Conservation (phyloP, 768 basidiomycete genomes). For the Punctularia strigosozonata region DNA sequence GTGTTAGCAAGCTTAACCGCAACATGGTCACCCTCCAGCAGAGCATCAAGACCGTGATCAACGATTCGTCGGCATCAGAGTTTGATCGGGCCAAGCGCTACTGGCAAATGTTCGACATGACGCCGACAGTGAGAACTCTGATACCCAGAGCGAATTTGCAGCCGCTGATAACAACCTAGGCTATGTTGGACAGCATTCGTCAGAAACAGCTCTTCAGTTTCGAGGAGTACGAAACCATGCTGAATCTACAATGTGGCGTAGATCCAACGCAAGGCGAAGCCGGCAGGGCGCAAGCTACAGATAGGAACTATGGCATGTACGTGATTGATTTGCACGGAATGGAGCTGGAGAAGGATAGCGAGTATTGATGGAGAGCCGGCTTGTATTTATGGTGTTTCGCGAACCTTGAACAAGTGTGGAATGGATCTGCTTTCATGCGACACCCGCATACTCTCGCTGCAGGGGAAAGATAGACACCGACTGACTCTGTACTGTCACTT, state of each 20-base stretch:
- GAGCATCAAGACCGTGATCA: conserved; percentile 66
- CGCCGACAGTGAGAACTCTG: conserved; percentile 51
- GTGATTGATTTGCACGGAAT: conserved; percentile 83
- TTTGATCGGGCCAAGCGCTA: conserved; percentile 72
- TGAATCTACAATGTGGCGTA: conserved; percentile 82
- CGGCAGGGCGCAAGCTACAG: conserved; percentile 37
- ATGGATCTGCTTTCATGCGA: no score
- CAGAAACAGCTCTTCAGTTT: conserved; percentile 60
- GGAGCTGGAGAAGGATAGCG: conserved; percentile 41
- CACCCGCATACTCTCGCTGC: no score
- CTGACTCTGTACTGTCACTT: background rate
- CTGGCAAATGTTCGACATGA: conserved; percentile 64
- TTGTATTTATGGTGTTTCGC: conserved; percentile 3
- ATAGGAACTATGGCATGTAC: conserved; percentile 77
- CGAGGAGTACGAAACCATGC: conserved; percentile 87
- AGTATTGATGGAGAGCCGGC: conserved; percentile 8
- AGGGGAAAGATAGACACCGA: no score
- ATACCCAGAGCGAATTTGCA: conserved; percentile 1
- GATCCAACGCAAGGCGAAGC: conserved; percentile 45
- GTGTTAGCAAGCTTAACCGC: conserved; percentile 77
- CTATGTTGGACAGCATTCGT: conserved; percentile 65
- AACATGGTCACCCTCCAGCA: conserved; percentile 91
- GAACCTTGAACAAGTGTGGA: no score
- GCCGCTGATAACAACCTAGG: conserved; percentile 27
- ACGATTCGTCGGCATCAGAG: conserved; percentile 46